Base-by-base conservation (phyloP, 2,329 filamentous ascomycete species). In the Xylaria sp. region DNA sequence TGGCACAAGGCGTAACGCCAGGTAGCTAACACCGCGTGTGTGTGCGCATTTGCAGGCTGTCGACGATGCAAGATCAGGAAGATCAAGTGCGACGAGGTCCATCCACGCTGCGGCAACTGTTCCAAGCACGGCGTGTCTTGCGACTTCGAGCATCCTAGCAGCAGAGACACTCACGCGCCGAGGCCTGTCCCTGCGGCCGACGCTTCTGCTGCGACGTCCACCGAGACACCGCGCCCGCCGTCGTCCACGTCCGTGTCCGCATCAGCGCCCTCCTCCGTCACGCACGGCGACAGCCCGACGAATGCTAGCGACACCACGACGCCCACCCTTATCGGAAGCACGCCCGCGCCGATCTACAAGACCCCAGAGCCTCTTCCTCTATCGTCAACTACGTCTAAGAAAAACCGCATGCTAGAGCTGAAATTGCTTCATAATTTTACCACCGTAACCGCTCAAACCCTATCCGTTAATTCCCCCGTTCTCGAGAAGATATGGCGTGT, bases 31-130 rank as follows among this genome's bases (percentile, higher is more conserved):
- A 15, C 9, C n/a, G 35, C n/a, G 37, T 11, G 25, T 7, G 15
- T 33, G 25, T 46, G 44, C 41, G 15, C 21, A 31, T 27, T 13
- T 49, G 27, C 38, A 68, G 67, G 88, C 46, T 90, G 88, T 69
- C 81, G 83, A 64, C 79, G 85, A 60, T 90, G 88, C 75, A 90
- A 90, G 76, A 79, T 80, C 57, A 80, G 88, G 63, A 90, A 90
- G 75, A 89, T 90, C 72, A 90, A 90, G 85, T 90, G 87, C 75
- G 87, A 90, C 71, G 87, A 90, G 74, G 77, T 86, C 10, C 87
- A 89, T 70, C 87, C 87, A 8, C 77, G 82, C 60, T 90, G 87
- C 71, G 84, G 86, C 63, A 89, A 89, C 74, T 90, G 87, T 76
- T 76, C 81, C 58, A 90, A 89, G 70, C 87, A 90, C 75, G 87